phyloP scores from a whole-genome alignment of 2,329 filamentous ascomycete species.

The Cladosporium phlei region DNA sequence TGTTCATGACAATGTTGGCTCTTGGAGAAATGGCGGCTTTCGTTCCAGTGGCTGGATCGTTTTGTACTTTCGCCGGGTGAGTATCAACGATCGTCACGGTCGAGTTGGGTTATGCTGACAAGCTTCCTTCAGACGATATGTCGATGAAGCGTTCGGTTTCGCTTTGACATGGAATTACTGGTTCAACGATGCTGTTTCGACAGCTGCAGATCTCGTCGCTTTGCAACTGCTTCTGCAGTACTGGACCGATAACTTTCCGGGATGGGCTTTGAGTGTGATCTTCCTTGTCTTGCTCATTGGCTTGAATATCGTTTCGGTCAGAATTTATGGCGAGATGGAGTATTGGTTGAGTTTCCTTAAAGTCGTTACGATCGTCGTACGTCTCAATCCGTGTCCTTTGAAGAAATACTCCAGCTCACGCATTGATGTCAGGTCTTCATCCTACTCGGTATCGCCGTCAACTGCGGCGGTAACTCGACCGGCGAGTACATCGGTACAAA shows the following conservation, averaged over 20 bases:
- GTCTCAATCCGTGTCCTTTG: background rate
- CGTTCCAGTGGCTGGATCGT: conserved; percentile 70
- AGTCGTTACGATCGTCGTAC: conserved; percentile 45
- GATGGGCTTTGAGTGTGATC: conserved; percentile 59
- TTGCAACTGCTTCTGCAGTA: conserved; percentile 56
- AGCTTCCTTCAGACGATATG: conserved; percentile 58
- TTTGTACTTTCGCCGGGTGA: conserved; percentile 52
- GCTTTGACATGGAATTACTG: conserved; percentile 62
- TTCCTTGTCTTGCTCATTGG: conserved; percentile 54
- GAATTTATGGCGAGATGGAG: conserved; percentile 50
- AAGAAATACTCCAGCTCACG: background rate
- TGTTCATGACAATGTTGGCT: conserved; percentile 75
- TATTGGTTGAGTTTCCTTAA: conserved; percentile 56
- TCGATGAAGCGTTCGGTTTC: conserved; percentile 74
- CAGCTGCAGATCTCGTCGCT: conserved; percentile 57
- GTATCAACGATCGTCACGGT: background rate
- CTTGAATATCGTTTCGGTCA: conserved; percentile 51
- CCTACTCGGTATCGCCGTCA: conserved; percentile 57
- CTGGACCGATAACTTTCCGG: conserved; percentile 59
- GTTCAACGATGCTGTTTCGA: conserved; percentile 61
- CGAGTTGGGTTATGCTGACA: conserved; percentile 3
- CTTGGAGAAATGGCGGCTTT: conserved; percentile 81
- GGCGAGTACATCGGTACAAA: conserved; percentile 69
- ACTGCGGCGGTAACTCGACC: conserved; percentile 58
- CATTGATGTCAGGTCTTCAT: conserved; percentile 46